A percentile compares a stretch with the other conserved stretches of the same genome.
These are phyloP conservation scores for Rugiboletus extremiorientalis DNA, from an alignment of 1,284 basidiomycete genomes.

Conservation along the genomic window DNA sequence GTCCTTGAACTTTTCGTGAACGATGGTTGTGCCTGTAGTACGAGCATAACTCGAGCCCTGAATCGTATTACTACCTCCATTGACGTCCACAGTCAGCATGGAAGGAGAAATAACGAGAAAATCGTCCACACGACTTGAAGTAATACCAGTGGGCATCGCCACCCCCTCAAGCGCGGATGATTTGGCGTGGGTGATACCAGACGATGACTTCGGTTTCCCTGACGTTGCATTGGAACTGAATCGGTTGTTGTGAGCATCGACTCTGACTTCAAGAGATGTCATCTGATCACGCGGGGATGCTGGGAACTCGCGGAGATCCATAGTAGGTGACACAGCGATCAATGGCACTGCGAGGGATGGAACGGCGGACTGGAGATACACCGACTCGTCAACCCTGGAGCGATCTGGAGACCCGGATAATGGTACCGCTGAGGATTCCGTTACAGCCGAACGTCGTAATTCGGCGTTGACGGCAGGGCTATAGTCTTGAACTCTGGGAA, in stretches of 20 bases:
- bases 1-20: not conserved
- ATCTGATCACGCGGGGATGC: not conserved
- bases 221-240: not conserved
- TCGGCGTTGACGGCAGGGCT: not conserved
- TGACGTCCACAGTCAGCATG: conserved; percentile 2
- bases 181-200: not conserved
- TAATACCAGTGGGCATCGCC: not conserved
- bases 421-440: not conserved
- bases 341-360: not conserved
- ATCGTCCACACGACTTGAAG: not conserved
- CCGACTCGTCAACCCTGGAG: not conserved
- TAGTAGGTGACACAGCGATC: conserved; percentile 2
- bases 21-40: too few relatives aligned
- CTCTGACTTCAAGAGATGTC: not conserved
- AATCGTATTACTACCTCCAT: not conserved
- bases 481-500: not conserved
- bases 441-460: not conserved
- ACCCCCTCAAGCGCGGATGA: not conserved
- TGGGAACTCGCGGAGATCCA: not conserved
- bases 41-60: not conserved
- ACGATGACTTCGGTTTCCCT: not conserved
- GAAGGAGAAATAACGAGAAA: conserved; percentile 10
- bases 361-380: not conserved
- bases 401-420: not conserved
- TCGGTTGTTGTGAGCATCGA: not conserved